phyloP scores from a whole-genome alignment of 352 stramenopile genomes.

The Phytophthora fragariaefolia region DNA sequence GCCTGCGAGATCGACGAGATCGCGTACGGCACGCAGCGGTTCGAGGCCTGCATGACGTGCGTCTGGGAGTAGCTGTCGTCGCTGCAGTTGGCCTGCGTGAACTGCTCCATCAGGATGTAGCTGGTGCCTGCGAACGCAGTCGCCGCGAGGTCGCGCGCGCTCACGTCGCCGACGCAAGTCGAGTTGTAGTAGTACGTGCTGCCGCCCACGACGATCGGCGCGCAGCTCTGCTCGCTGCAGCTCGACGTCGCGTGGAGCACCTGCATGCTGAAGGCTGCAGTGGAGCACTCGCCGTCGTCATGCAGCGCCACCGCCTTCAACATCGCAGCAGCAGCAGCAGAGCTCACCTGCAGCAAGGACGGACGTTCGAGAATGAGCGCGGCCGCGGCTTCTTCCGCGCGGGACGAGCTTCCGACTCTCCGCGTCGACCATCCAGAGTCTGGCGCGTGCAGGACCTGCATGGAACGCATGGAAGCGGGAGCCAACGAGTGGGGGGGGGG shows the following conservation, averaged over 20 bases:
- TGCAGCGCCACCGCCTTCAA: conserved; percentile 28
- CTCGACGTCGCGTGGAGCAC: conserved; percentile 21
- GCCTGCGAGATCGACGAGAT: conserved; percentile 27
- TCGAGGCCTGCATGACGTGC: conserved; percentile 28
- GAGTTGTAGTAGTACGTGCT: conserved; percentile 32
- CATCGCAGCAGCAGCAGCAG: conserved; percentile 6
- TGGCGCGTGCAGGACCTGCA: conserved; percentile 22
- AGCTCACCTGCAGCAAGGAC: conserved; percentile 28
- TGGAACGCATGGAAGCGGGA: conserved; percentile 13
- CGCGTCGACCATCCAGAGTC: conserved; percentile 31
- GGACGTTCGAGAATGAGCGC: conserved; percentile 35
- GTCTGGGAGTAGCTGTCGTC: conserved; percentile 24
- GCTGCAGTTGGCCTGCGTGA: conserved; percentile 30
- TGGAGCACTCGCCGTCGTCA: conserved; percentile 23
- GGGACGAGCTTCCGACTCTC: background rate
- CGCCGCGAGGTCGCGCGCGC: conserved; percentile 12
- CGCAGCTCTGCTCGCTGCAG: conserved; percentile 29
- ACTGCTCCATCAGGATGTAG: conserved; percentile 39
- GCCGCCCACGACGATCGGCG: conserved; percentile 14
- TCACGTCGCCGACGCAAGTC: conserved; percentile 18
- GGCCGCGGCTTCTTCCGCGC: background rate
- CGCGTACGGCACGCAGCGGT: conserved; percentile 29
- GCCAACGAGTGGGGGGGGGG: conserved; percentile 22
- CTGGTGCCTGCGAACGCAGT: conserved; percentile 16
- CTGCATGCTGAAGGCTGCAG: conserved; percentile 27